Percentiles rank a stretch among this genome's conserved stretches.
Conservation (phyloP, 306 rosid genomes). For the Trifolium subterraneum region DNA sequence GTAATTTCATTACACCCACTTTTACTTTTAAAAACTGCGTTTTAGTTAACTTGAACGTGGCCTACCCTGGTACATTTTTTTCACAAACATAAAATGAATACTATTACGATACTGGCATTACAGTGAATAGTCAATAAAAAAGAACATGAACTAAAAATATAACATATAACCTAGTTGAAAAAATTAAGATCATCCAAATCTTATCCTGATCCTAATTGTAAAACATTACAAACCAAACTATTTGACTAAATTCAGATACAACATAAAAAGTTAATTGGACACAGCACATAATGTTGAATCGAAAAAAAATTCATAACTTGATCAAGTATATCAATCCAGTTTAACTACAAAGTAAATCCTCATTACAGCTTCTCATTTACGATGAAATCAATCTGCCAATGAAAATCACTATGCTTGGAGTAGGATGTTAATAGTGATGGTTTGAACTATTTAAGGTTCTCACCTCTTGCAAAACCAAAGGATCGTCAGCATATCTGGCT, state of each 20-base stretch:
- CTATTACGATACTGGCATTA: neutral
- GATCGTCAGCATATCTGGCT: conserved; percentile 73
- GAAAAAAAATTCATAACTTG: conserved; percentile 3
- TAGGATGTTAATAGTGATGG: conserved; percentile 25
- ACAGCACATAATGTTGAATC: neutral
- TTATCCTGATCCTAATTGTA: neutral
- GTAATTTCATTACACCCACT: neutral
- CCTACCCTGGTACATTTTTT: neutral
- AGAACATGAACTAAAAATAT: neutral
- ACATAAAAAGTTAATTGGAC: neutral
- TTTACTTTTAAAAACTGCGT: neutral
- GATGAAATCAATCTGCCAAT: conserved; percentile 30
- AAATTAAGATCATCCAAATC: conserved; percentile 8
- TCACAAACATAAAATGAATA: neutral
- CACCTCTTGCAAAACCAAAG: conserved; percentile 91
- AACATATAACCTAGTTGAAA: neutral
- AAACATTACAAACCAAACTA: neutral
- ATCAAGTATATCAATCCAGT: conserved; percentile 1
- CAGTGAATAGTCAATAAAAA: neutral
- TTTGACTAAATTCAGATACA: neutral
- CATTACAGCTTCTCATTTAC: conserved; percentile 30
- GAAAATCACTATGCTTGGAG: conserved; percentile 15
- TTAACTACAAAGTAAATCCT: conserved; percentile 12
- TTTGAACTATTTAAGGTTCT: conserved; percentile 38
- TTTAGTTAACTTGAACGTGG: neutral